Conservation (phyloP, 2,329 filamentous ascomycete genomes). For the Thyridium curvatum region DNA sequence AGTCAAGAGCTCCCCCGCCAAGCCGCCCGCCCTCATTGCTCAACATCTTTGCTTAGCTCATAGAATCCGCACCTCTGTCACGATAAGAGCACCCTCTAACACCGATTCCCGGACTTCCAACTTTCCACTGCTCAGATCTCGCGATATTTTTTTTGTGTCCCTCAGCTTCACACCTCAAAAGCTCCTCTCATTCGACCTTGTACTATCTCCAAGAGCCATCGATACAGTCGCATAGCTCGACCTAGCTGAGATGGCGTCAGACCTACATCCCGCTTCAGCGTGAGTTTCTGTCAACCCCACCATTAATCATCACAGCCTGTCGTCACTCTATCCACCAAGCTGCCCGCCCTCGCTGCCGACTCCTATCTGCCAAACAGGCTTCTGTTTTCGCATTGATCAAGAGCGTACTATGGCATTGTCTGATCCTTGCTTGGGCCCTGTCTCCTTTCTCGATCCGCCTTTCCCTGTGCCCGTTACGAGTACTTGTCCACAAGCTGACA, state of each 20-base stretch:
- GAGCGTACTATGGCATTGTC: too few species aligned
- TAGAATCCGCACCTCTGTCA: too few species aligned
- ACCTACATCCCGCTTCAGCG: conserved; percentile 18
- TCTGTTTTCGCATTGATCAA: too few species aligned
- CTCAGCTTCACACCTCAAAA: not conserved
- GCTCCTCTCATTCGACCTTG: not conserved
- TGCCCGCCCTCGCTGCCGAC: not conserved
- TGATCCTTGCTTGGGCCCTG: too few species aligned
- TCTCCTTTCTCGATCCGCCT: too few species aligned
- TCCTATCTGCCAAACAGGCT: too few species aligned
- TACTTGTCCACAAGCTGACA: conserved; percentile 28
- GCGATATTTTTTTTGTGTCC: not conserved
- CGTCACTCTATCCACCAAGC: not conserved
- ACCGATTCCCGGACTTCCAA: not conserved
- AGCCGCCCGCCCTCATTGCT: too few species aligned
- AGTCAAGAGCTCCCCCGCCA: too few species aligned
- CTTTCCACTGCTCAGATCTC: not conserved
- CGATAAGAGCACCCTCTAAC: not conserved
- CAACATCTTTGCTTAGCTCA: too few species aligned
- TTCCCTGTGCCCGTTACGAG: conserved; percentile 10
- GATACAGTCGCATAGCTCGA: conserved; percentile 4
- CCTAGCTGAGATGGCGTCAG: conserved; percentile 17
- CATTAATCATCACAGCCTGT: conserved; percentile 2
- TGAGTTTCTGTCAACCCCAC: conserved; percentile 17
- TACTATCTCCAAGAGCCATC: not conserved